These are phyloP conservation scores for Lyophyllum shimeji DNA, from an alignment of 768 basidiomycete genomes.

Conservation along the genomic window DNA sequence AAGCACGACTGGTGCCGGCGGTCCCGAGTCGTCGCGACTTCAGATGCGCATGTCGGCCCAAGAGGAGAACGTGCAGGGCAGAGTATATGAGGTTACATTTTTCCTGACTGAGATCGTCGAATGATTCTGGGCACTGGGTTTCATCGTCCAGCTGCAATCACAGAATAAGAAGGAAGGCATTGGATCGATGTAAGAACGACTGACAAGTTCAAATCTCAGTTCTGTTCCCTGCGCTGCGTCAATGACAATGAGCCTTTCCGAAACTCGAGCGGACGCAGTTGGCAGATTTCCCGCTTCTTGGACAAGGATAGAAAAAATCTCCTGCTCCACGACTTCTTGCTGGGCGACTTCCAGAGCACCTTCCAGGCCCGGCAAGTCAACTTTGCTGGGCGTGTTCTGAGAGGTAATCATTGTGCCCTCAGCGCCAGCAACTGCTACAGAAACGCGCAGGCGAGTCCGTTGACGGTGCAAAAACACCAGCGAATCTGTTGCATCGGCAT, in stretches of 20 bases:
- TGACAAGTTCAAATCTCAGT: conserved; percentile 72
- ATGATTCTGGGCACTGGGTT: conserved; percentile 14
- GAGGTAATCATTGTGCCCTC: conserved; percentile 32
- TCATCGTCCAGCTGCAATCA: conserved; percentile 34
- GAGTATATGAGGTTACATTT: conserved; percentile 71
- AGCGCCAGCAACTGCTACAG: conserved; percentile 36
- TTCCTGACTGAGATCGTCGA: conserved; percentile 20
- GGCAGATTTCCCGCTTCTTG: conserved; percentile 76
- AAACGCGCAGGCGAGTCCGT: conserved; percentile 61
- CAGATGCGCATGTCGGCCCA: conserved; percentile 54
- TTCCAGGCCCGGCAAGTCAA: conserved; percentile 43
- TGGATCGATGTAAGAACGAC: conserved; percentile 17
- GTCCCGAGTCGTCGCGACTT: conserved; percentile 41
- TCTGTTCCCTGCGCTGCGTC: conserved; percentile 74
- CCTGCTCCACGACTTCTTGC: conserved; percentile 74
- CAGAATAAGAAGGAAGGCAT: neutral
- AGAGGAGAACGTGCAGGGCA: conserved; percentile 60
- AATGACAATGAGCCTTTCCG: conserved; percentile 74
- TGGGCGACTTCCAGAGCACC: conserved; percentile 58
- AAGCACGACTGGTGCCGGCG: conserved; percentile 20
- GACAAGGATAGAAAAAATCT: conserved; percentile 74
- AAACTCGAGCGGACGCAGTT: conserved; percentile 74
- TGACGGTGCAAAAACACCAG: conserved; percentile 68
- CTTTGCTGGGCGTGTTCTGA: conserved; percentile 33
- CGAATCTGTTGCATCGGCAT: conserved; percentile 38